phyloP scores from a whole-genome alignment of 805 yeast genomes.

The Hanseniaspora valbyensis region DNA sequence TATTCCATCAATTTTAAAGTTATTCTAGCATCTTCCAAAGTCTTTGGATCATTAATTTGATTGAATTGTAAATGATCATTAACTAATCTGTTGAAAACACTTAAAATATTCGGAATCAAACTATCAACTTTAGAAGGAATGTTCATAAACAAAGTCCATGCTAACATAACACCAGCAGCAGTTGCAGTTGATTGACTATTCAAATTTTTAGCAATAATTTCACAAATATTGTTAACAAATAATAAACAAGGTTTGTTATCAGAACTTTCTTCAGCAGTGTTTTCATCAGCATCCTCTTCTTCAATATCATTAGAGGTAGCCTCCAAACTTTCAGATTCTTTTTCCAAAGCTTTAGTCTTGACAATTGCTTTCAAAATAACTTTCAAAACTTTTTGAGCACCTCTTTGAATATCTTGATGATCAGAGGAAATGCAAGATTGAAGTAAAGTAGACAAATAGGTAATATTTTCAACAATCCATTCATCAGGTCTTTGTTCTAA shows the following conservation, averaged over 20 bases:
- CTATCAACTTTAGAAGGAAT: slow-evolving; percentile 67
- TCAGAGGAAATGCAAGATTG: slow-evolving; percentile 75
- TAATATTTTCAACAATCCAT: slow-evolving; percentile 69
- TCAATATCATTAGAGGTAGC: not conserved
- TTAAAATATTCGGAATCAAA: slow-evolving; percentile 63
- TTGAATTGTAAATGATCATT: slow-evolving; percentile 67
- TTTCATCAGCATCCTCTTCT: slow-evolving; percentile 13
- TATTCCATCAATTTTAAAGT: slow-evolving; percentile 67
- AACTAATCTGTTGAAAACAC: slow-evolving; percentile 78
- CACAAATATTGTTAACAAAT: slow-evolving; percentile 50
- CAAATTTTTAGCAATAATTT: slow-evolving; percentile 71
- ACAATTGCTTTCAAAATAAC: slow-evolving; percentile 55
- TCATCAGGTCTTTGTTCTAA: slow-evolving; percentile 61
- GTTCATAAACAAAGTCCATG: slow-evolving; percentile 69
- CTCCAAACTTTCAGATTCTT: slow-evolving; percentile 3
- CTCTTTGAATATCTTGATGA: slow-evolving; percentile 78
- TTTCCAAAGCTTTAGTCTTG: slow-evolving; percentile 28
- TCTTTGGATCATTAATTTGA: slow-evolving; percentile 32
- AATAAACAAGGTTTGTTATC: slow-evolving; percentile 51
- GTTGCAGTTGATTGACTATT: slow-evolving; percentile 52
- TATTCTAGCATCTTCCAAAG: slow-evolving; percentile 64
- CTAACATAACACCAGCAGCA: slow-evolving; percentile 75
- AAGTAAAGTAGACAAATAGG: slow-evolving; percentile 57
- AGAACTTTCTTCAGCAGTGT: slow-evolving; percentile 38
- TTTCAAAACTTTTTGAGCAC: slow-evolving; percentile 62